phyloP scores from a whole-genome alignment of 495 filamentous ascomycete species.

The Extremus antarcticus region DNA sequence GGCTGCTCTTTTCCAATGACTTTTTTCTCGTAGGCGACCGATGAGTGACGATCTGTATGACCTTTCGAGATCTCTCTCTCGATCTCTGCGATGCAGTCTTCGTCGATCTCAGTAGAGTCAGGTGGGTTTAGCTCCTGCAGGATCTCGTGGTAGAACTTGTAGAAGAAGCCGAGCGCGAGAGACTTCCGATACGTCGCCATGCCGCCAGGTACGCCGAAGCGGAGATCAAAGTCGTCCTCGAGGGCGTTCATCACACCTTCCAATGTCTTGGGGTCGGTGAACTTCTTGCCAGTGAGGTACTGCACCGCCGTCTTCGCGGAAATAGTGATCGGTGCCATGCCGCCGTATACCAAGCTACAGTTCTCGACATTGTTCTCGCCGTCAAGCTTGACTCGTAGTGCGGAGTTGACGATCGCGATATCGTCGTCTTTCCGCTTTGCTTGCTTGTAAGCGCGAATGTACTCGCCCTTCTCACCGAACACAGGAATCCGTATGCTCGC shows the following conservation, averaged over 20 bases:
- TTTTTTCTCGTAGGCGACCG: conserved; percentile 56
- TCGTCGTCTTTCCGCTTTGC: conserved; percentile 94
- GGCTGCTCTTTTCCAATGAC: conserved; percentile 70
- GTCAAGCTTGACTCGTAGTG: conserved; percentile 59
- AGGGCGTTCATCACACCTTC: conserved; percentile 81
- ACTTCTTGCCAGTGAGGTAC: conserved; percentile 64
- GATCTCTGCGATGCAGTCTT: conserved; percentile 53
- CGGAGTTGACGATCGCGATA: conserved; percentile 88
- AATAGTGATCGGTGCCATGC: conserved; percentile 80
- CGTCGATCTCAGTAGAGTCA: conserved; percentile 37
- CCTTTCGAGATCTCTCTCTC: conserved; percentile 55
- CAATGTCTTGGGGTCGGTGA: conserved; percentile 67
- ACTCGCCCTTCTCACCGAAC: conserved; percentile 54
- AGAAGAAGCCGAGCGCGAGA: conserved; percentile 79
- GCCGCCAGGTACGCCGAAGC: conserved; percentile 80
- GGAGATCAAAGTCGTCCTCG: conserved; percentile 74
- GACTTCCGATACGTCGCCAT: conserved; percentile 95
- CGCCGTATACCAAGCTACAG: conserved; percentile 74
- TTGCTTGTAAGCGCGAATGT: conserved; percentile 79
- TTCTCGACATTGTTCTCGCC: conserved; percentile 54
- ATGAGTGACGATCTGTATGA: conserved; percentile 49
- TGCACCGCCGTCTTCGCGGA: conserved; percentile 64
- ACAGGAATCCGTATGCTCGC: conserved; percentile 74
- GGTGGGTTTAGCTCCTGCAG: conserved; percentile 36
- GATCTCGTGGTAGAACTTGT: conserved; percentile 73